Evolutionary conservation across 352 stramenopile species (phyloP).

Genomic region (Phytophthora brassicae): DNA sequence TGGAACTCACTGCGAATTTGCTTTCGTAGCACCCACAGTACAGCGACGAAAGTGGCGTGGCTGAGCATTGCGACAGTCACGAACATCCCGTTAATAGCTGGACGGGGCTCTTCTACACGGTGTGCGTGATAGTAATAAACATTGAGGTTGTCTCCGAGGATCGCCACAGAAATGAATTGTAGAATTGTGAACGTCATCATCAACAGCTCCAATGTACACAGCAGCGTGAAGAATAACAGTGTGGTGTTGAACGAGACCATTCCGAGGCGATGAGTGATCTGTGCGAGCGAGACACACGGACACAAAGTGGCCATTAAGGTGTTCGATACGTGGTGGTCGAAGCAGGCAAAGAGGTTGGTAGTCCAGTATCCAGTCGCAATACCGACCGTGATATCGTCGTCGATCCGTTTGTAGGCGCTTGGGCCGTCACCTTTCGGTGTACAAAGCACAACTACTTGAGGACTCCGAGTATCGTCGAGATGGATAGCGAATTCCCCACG

Average conservation of each 20-base stretch:
- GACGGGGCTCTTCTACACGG: constrained; percentile 22
- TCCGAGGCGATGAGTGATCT: constrained; percentile 51
- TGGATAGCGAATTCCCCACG: constrained; percentile 26
- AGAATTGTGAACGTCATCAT: constrained; percentile 13
- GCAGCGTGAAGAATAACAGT: constrained; percentile 38
- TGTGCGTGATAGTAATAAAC: constrained; percentile 32
- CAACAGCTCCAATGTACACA: constrained; percentile 19
- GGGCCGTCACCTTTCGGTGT: constrained; percentile 19
- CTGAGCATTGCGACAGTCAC: constrained; percentile 18
- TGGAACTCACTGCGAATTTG: constrained; percentile 46
- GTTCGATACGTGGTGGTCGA: constrained; percentile 51
- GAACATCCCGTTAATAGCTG: constrained; percentile 22
- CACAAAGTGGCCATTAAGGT: constrained; percentile 49
- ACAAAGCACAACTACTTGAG: constrained; percentile 11
- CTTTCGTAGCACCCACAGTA: constrained; percentile 40
- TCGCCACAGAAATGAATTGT: constrained; percentile 24
- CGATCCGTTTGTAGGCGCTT: constrained; percentile 27
- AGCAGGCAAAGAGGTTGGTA: constrained; percentile 43
- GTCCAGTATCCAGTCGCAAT: constrained; percentile 35
- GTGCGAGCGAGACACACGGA: constrained; percentile 57
- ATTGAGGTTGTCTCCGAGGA: constrained; percentile 18
- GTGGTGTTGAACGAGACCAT: constrained; percentile 42
- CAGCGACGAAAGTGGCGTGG: constrained; percentile 25
- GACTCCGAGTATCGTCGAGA: constrained; percentile 18
- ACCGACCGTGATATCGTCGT: constrained; percentile 22